These are phyloP conservation scores for Barbarea vulgaris DNA, from an alignment of 345 rosid species.

Conservation along the genomic window DNA sequence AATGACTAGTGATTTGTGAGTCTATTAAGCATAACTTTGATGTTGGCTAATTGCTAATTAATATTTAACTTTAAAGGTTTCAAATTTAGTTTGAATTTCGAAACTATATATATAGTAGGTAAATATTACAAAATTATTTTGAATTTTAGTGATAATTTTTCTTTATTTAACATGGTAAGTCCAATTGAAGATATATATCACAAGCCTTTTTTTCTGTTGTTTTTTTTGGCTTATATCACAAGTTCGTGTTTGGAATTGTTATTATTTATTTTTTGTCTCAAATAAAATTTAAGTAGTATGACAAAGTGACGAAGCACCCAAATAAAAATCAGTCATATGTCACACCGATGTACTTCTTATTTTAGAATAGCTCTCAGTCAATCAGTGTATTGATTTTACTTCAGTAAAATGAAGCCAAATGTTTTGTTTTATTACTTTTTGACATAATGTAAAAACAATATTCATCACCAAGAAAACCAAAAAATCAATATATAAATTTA, in stretches of 20 bases:
- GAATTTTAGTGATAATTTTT: background rate
- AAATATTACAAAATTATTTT: background rate
- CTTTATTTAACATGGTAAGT: background rate
- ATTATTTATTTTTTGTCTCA: background rate
- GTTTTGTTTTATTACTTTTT: background rate
- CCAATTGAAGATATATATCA: background rate
- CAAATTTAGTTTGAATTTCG: background rate
- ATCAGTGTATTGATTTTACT: background rate
- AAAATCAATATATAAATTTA: background rate
- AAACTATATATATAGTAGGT: background rate
- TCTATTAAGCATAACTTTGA: background rate
- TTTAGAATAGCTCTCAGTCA: constrained; percentile 5
- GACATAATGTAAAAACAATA: background rate
- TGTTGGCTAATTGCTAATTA: background rate
- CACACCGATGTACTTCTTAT: background rate
- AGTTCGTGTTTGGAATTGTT: background rate
- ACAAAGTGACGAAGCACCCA: constrained; percentile 14
- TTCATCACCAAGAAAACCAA: background rate
- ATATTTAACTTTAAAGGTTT: background rate
- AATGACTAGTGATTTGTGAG: background rate
- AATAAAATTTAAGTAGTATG: constrained; percentile 13
- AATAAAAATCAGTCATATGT: constrained; percentile 14
- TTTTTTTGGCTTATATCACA: background rate
- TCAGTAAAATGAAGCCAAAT: background rate
- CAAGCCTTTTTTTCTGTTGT: no score